Conservation (phyloP, 257 asterid genomes). For the Henckelia pumila region DNA sequence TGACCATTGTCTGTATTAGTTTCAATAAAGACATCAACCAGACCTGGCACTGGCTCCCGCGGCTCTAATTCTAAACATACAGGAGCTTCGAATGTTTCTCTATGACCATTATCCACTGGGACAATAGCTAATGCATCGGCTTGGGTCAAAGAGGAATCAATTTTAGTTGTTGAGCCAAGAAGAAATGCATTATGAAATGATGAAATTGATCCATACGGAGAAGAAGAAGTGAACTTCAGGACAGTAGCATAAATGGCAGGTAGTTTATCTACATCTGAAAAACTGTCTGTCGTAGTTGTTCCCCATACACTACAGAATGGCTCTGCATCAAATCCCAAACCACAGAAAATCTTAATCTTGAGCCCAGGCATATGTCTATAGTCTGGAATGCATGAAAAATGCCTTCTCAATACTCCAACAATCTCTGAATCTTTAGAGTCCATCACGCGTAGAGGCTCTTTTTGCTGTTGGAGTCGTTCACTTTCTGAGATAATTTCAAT, state of each 20-base stretch:
- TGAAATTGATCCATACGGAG: constrained; percentile 72
- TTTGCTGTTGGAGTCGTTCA: constrained; percentile 40
- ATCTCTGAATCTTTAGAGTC: constrained; percentile 80
- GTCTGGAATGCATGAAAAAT: constrained; percentile 78
- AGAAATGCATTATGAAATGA: constrained; percentile 75
- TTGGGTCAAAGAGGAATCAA: constrained; percentile 33
- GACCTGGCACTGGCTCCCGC: constrained; percentile 83
- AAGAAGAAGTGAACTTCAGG: constrained; percentile 70
- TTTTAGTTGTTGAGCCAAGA: constrained; percentile 56
- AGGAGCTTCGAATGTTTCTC: constrained; percentile 48
- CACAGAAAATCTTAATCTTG: constrained; percentile 68
- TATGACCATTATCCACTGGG: constrained; percentile 54
- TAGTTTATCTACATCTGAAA: constrained; percentile 51
- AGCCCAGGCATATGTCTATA: constrained; percentile 72
- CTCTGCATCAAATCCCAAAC: constrained; percentile 70
- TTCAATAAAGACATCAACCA: constrained; percentile 68
- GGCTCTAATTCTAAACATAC: constrained; percentile 87
- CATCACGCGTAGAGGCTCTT: constrained; percentile 80
- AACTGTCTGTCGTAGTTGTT: constrained; percentile 29
- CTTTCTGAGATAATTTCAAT: constrained; percentile 35
- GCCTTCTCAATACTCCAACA: constrained; percentile 61
- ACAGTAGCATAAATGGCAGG: constrained; percentile 84
- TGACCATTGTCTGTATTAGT: constrained; percentile 75
- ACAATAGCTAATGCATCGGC: constrained; percentile 63
- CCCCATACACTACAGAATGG: constrained; percentile 44